phyloP scores from a whole-genome alignment of 805 yeast genomes.

The Candida vaughaniae region DNA sequence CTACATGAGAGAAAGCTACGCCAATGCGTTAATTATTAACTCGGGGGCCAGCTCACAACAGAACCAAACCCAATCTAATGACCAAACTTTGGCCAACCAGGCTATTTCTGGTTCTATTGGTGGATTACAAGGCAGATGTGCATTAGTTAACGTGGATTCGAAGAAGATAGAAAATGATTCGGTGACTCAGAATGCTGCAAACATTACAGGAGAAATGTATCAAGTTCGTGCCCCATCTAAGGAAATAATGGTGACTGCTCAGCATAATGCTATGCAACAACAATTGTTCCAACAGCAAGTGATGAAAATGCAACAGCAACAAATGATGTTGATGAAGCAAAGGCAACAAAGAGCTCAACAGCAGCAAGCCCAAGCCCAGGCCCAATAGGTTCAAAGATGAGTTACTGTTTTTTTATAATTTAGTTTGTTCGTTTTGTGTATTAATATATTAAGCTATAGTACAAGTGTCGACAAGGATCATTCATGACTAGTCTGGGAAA shows the following conservation, averaged over 20 bases:
- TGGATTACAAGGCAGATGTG: slow-evolving; percentile 77
- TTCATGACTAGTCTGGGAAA: too few species aligned
- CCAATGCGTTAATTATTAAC: slow-evolving; percentile 73
- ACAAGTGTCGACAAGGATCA: neutral
- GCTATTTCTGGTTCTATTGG: slow-evolving; percentile 58
- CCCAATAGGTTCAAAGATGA: neutral
- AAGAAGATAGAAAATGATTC: slow-evolving; percentile 21
- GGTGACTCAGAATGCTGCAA: slow-evolving; percentile 44
- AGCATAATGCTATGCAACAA: slow-evolving; percentile 42
- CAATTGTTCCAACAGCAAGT: slow-evolving; percentile 45
- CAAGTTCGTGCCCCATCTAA: slow-evolving; percentile 48
- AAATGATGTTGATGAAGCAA: slow-evolving; percentile 28
- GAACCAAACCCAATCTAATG: slow-evolving; percentile 17
- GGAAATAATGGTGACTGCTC: slow-evolving; percentile 42
- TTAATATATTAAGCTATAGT: neutral
- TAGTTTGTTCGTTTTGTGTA: slow-evolving; percentile 3
- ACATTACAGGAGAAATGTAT: slow-evolving; percentile 59
- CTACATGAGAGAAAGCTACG: slow-evolving; percentile 92
- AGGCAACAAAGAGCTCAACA: slow-evolving; percentile 19
- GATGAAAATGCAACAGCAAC: slow-evolving; percentile 39
- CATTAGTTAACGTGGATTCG: slow-evolving; percentile 66
- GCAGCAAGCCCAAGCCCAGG: slow-evolving; percentile 1
- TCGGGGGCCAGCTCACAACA: slow-evolving; percentile 36
- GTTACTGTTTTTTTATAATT: neutral
- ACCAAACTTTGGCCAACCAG: slow-evolving; percentile 45